Conservation (phyloP, 208 protist species). For the Crithidia expoeki region DNA sequence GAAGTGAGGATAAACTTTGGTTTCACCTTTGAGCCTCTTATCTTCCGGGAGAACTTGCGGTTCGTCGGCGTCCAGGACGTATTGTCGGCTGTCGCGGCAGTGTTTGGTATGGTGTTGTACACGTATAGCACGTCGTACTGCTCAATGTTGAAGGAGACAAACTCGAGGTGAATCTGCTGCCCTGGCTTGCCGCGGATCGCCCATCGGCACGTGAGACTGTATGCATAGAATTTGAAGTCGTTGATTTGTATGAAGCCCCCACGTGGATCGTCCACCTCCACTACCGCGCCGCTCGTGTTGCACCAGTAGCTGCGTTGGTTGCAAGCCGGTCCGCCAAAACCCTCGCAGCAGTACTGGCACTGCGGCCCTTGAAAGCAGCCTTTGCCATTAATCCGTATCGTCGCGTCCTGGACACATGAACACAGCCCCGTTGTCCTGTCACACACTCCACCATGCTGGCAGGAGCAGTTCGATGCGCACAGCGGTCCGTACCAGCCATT, state of each 20-base stretch:
- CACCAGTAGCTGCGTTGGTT: slow-evolving; percentile 81
- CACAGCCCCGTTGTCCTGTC: slow-evolving; percentile 55
- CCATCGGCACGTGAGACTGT: slow-evolving; percentile 66
- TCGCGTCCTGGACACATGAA: slow-evolving; percentile 40
- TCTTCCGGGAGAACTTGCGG: slow-evolving; percentile 14
- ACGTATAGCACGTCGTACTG: slow-evolving; percentile 47
- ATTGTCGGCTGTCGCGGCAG: not conserved
- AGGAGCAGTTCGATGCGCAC: slow-evolving; percentile 71
- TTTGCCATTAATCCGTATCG: not conserved
- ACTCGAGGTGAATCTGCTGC: slow-evolving; percentile 43
- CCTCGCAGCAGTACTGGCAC: slow-evolving; percentile 81
- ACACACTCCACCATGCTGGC: slow-evolving; percentile 61
- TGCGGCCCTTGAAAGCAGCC: slow-evolving; percentile 63
- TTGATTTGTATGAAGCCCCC: slow-evolving; percentile 75
- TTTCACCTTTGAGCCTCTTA: slow-evolving; percentile 17
- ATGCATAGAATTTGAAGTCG: slow-evolving; percentile 54
- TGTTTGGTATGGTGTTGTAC: slow-evolving; percentile 44
- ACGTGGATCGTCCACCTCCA: slow-evolving; percentile 40
- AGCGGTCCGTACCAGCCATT: slow-evolving; percentile 73
- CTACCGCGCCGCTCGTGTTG: slow-evolving; percentile 38
- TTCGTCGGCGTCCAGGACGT: not conserved
- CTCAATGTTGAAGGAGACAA: slow-evolving; percentile 54
- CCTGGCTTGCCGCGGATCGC: slow-evolving; percentile 39
- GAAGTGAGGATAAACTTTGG: slow-evolving; percentile 27
- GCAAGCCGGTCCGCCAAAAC: slow-evolving; percentile 58